Percentiles rank a stretch among this genome's conserved stretches.
Evolutionary conservation across 176 grass and related monocot genomes (phyloP).

Genomic region (Paspalum vaginatum): DNA sequence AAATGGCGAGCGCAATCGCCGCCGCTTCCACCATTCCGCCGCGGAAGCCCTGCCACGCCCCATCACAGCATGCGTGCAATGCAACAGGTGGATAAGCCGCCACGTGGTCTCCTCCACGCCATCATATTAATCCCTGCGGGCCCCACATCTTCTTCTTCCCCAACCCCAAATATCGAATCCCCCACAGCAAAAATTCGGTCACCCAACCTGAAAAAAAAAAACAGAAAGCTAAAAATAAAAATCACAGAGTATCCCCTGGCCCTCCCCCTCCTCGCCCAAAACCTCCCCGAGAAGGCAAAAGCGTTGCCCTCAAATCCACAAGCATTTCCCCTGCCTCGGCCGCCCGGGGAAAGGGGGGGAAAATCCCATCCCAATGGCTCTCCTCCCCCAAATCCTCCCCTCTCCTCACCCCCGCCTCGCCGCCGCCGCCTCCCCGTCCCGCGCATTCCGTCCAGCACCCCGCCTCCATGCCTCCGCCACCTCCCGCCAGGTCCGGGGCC

Average conservation of each 20-base stretch:
- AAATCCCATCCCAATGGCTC: constrained; percentile 51
- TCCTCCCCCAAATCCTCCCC: constrained; percentile 70
- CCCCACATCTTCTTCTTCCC: constrained; percentile 22
- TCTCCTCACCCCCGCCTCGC: constrained; percentile 46
- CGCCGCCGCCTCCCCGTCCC: constrained; percentile 14
- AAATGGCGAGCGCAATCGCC: too few species aligned
- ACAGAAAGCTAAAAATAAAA: too few species aligned
- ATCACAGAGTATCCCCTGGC: background rate
- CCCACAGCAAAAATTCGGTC: constrained; percentile 4
- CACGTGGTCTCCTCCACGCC: constrained; percentile 53
- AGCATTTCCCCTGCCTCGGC: constrained; percentile 30
- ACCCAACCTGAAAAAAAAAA: too few species aligned
- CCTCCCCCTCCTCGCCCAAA: constrained; percentile 9
- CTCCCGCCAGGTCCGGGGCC: background rate
- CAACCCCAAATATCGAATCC: background rate
- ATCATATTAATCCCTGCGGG: constrained; percentile 32
- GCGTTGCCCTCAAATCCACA: constrained; percentile 26
- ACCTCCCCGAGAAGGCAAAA: constrained; percentile 29
- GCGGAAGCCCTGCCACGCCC: background rate
- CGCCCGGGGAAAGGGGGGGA: constrained; percentile 25
- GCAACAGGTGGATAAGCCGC: constrained; percentile 45
- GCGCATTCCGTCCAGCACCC: constrained; percentile 51
- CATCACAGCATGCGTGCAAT: background rate
- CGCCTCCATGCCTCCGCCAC: constrained; percentile 35
- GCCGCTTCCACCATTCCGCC: background rate